Evolutionary conservation across 331 rosid genomes (phyloP).

Genomic region (Prunus yedoensis): DNA sequence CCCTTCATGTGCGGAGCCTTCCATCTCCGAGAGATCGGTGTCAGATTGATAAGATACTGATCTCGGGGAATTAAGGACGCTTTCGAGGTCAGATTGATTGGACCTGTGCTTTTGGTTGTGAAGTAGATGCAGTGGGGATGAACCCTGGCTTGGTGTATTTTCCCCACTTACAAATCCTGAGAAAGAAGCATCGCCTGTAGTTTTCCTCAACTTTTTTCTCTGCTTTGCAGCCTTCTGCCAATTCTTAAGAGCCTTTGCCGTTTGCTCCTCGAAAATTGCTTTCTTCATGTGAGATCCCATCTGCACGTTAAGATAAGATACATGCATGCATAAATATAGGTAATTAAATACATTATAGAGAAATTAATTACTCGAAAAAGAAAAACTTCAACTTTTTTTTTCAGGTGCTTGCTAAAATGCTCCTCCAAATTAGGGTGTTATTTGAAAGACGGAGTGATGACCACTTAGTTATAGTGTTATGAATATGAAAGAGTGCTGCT

Average conservation of each 20-base stretch:
- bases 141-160: slow-evolving; percentile 58
- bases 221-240: slow-evolving; percentile 61
- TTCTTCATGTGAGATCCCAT: slow-evolving; percentile 80
- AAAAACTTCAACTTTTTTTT: too few relatives aligned
- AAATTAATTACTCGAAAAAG: too few relatives aligned
- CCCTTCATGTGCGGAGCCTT: slow-evolving; percentile 30
- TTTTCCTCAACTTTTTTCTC: slow-evolving; percentile 37
- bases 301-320: slow-evolving; percentile 22
- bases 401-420: too few relatives aligned
- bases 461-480: too few relatives aligned
- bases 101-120: slow-evolving; percentile 41
- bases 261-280: slow-evolving; percentile 70
- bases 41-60: slow-evolving; percentile 51
- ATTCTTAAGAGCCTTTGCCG: slow-evolving; percentile 59
- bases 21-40: slow-evolving; percentile 46
- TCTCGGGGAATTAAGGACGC: slow-evolving; percentile 42
- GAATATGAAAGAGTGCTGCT: too few relatives aligned
- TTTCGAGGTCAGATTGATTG: slow-evolving; percentile 32
- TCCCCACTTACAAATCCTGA: slow-evolving; percentile 51
- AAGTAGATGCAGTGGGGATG: slow-evolving; percentile 59
- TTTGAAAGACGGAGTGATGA: too few relatives aligned
- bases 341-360: too few relatives aligned
- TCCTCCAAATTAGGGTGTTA: too few relatives aligned
- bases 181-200: slow-evolving; percentile 5
- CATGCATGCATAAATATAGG: too few relatives aligned